Conservation (phyloP, 345 rosid genomes). For the Cardamine resedifolia region DNA sequence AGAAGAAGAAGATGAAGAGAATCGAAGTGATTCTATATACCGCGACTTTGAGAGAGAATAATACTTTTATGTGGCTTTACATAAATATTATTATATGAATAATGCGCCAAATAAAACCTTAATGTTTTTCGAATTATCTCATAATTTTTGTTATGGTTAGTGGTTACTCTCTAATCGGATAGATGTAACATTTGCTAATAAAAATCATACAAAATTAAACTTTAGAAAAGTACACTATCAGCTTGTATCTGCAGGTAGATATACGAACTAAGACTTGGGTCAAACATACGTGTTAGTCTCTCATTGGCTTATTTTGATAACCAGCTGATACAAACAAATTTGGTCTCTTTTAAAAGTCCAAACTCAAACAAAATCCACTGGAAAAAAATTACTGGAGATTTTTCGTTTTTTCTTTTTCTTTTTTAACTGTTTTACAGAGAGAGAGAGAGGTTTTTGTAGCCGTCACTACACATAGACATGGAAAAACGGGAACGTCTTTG, state of each 20-base stretch:
- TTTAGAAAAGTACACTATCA: background rate
- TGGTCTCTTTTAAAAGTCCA: background rate
- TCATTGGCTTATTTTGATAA: conserved; percentile 7
- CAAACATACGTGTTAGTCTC: conserved; percentile 1
- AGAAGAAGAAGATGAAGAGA: conserved; percentile 34
- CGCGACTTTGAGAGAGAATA: conserved; percentile 27
- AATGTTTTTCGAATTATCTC: background rate
- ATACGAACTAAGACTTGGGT: background rate
- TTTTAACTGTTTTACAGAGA: background rate
- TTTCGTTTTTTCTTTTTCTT: too few relatives aligned
- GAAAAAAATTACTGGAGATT: too few relatives aligned
- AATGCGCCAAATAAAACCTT: background rate
- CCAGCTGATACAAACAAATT: too few relatives aligned
- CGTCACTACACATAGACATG: conserved; percentile 30
- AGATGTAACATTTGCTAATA: background rate
- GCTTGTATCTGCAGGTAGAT: background rate
- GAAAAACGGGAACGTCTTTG: conserved; percentile 12
- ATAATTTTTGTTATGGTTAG: background rate
- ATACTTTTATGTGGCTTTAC: conserved; percentile 15
- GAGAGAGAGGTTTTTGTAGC: background rate
- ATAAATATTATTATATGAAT: background rate
- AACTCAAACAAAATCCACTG: background rate
- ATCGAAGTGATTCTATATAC: conserved; percentile 43
- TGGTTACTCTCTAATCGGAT: background rate
- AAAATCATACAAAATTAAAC: background rate